Percentiles rank a stretch among this genome's conserved stretches.
Evolutionary conservation across 2,329 filamentous ascomycete genomes (phyloP).

Genomic region (Graphiopsis chlorocephala): DNA sequence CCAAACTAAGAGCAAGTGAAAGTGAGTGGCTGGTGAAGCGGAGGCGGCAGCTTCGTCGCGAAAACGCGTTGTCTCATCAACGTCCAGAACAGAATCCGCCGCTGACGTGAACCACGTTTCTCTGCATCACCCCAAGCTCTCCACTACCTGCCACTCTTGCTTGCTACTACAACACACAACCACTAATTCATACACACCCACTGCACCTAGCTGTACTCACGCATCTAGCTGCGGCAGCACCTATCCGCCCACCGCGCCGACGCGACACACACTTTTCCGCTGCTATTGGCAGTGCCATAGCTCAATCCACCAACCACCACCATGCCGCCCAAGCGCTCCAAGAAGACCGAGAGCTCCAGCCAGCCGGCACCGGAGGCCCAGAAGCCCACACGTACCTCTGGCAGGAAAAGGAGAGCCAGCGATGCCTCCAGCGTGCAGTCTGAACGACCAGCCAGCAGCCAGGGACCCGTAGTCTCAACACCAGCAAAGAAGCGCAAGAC

Average conservation of each 20-base stretch:
- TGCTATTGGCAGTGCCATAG: not conserved
- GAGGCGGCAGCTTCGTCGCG: not conserved
- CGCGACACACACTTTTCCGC: not conserved
- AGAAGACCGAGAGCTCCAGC: slow-evolving; percentile 17
- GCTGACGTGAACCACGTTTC: not conserved
- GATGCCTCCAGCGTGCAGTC: slow-evolving; percentile 27
- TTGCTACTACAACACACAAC: not conserved
- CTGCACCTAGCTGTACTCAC: not conserved
- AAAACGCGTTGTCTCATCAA: not conserved
- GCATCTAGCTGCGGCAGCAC: not conserved
- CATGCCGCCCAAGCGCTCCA: slow-evolving; percentile 29
- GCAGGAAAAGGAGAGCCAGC: slow-evolving; percentile 28
- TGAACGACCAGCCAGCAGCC: slow-evolving; percentile 25
- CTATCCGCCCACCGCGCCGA: not conserved
- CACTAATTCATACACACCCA: not conserved
- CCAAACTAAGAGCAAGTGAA: not conserved
- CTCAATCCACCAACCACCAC: not conserved
- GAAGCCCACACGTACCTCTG: slow-evolving; percentile 21
- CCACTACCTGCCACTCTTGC: not conserved
- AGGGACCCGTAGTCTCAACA: slow-evolving; percentile 16
- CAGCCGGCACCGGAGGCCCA: slow-evolving; percentile 20
- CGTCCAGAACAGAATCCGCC: not conserved
- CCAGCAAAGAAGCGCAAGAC: slow-evolving; percentile 26
- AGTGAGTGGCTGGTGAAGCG: not conserved
- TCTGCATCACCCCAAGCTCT: not conserved